Percentiles rank a stretch among this genome's conserved stretches.
phyloP scores from a whole-genome alignment of 805 yeast species.

The Ogataea methylovora region DNA sequence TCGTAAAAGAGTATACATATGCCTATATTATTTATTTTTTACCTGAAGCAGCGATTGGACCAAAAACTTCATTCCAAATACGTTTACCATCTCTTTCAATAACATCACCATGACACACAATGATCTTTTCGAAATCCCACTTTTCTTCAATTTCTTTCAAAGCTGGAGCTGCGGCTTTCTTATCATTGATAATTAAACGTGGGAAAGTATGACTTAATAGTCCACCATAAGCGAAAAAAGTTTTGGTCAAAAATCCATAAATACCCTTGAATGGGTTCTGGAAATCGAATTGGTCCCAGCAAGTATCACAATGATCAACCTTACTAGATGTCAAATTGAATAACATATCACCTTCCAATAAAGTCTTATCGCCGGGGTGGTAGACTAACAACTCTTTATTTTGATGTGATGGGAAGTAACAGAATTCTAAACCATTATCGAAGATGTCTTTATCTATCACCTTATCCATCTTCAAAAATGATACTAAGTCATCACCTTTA shows the following conservation, averaged over 20 bases:
- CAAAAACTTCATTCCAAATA: slow-evolving; percentile 11
- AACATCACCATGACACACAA: slow-evolving; percentile 55
- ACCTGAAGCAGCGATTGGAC: background rate
- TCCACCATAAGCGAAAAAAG: slow-evolving; percentile 9
- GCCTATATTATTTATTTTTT: background rate
- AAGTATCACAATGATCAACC: slow-evolving; percentile 16
- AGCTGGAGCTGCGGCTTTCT: slow-evolving; percentile 3
- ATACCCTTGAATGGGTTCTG: slow-evolving; percentile 37
- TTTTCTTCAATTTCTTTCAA: slow-evolving; percentile 23
- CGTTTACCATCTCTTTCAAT: slow-evolving; percentile 32
- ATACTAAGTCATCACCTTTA: slow-evolving; percentile 17
- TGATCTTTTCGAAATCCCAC: slow-evolving; percentile 43
- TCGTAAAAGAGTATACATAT: background rate
- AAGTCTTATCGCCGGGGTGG: slow-evolving; percentile 37
- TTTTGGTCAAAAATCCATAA: slow-evolving; percentile 14
- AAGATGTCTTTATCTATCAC: slow-evolving; percentile 21
- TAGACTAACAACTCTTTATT: slow-evolving; percentile 52
- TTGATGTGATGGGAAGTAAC: slow-evolving; percentile 47
- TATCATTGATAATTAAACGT: slow-evolving; percentile 6
- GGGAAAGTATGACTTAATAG: slow-evolving; percentile 4
- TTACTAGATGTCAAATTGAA: slow-evolving; percentile 49
- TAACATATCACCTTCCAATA: slow-evolving; percentile 54
- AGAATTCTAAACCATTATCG: slow-evolving; percentile 40
- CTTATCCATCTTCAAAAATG: slow-evolving; percentile 29
- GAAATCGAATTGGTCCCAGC: slow-evolving; percentile 37